phyloP scores from a whole-genome alignment of 345 rosid species.

The Kandelia obovata region DNA sequence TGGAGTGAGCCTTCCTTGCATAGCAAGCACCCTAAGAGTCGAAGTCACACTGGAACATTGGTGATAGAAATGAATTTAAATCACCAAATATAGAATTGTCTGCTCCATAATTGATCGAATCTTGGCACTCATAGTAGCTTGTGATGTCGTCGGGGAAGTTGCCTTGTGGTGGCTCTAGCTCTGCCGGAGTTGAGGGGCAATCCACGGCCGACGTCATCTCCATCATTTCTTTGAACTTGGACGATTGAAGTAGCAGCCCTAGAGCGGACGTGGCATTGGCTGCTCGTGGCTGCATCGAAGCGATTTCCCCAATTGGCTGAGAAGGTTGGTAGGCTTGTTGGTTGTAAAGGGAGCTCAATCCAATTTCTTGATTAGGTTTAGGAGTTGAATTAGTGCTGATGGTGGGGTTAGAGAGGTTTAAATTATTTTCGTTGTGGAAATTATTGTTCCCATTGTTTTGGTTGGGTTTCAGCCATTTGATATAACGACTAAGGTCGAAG shows the following conservation, averaged over 20 bases:
- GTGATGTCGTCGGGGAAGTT: slow-evolving; percentile 52
- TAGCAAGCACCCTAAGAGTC: not conserved
- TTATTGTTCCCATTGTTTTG: slow-evolving; percentile 8
- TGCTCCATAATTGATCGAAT: slow-evolving; percentile 18
- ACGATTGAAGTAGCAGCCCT: slow-evolving; percentile 43
- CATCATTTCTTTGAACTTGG: slow-evolving; percentile 58
- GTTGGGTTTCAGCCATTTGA: slow-evolving; percentile 61
- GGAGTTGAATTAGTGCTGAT: not conserved
- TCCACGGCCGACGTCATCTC: slow-evolving; percentile 40
- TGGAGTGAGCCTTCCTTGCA: not conserved
- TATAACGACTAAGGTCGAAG: slow-evolving; percentile 82
- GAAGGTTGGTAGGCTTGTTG: slow-evolving; percentile 12
- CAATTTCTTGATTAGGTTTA: slow-evolving; percentile 20
- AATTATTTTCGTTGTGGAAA: not conserved
- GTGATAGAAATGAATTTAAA: slow-evolving; percentile 10
- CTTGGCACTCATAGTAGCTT: slow-evolving; percentile 34
- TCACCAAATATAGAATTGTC: slow-evolving; percentile 41
- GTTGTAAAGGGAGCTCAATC: slow-evolving; percentile 20
- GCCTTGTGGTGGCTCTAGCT: slow-evolving; percentile 29
- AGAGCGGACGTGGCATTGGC: slow-evolving; percentile 38
- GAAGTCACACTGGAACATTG: slow-evolving; percentile 23
- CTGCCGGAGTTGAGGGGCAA: slow-evolving; percentile 21
- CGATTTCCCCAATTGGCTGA: not conserved
- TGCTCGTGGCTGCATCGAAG: slow-evolving; percentile 2
- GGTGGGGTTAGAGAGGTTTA: slow-evolving; percentile 14